Conservation (phyloP, 192 early-diverging fungal genomes). For the Lobosporangium transversale region DNA sequence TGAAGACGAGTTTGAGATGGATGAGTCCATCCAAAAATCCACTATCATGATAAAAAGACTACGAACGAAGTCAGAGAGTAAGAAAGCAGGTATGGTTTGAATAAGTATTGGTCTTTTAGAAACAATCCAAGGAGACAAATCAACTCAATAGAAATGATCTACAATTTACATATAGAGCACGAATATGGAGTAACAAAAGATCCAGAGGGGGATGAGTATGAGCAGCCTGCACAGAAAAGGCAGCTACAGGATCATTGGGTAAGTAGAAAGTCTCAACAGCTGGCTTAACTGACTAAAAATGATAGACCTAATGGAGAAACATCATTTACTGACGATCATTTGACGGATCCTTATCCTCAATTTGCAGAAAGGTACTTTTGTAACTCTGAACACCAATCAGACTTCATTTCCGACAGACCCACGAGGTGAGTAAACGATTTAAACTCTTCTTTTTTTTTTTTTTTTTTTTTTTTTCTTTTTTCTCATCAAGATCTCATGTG, state of each 20-base stretch:
- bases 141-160: too few relatives aligned
- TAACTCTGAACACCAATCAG: neutral
- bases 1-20: conserved; percentile 24
- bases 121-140: neutral
- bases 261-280: too few relatives aligned
- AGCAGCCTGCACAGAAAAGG: conserved; percentile 20
- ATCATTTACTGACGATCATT: too few relatives aligned
- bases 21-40: conserved; percentile 43
- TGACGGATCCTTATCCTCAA: too few relatives aligned
- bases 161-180: conserved; percentile 32
- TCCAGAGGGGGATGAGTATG: conserved; percentile 5
- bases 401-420: conserved; percentile 7
- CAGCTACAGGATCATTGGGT: conserved; percentile 32
- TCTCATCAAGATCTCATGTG: too few relatives aligned
- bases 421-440: conserved; percentile 1
- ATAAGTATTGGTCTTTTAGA: neutral
- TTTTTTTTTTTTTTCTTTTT: too few relatives aligned
- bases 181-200: conserved; percentile 17
- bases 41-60: conserved; percentile 51
- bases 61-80: conserved; percentile 43
- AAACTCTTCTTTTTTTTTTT: too few relatives aligned
- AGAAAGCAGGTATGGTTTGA: conserved; percentile 19
- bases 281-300: too few relatives aligned
- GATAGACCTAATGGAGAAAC: too few relatives aligned
- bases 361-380: neutral